Base-by-base conservation (phyloP, 1,139 yeast species). In the Yamadazyma atlantica region DNA sequence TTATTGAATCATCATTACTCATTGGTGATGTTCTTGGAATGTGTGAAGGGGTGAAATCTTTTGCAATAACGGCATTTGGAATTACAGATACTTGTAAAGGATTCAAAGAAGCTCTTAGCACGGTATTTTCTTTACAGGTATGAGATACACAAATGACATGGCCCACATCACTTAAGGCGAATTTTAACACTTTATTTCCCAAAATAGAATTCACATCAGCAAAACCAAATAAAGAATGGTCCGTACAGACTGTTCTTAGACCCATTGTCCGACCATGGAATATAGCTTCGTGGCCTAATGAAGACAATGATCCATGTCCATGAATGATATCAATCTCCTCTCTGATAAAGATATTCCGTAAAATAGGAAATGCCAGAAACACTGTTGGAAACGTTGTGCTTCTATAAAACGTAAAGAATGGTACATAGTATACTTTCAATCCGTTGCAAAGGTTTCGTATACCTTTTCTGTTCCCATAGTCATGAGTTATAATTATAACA, bases 111-210 rank as follows among this genome's bases (percentile, higher is more conserved):
- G 95, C 96, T 39, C 99, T 65, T 13, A 92, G 68, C 1, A 90
- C 96, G 3, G 96, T 89, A 54, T 94, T 94, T 53, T 94, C 99
- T 57, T 92, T 90, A 59, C 97, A 89, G 0, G 97, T 92, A 57
- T 94, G 95, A 3, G 96, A 87, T 2, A 94, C 99, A 58, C 97
- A 88, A 15, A 94, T 90, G 33, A 86, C 89, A 59, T 92, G 94
- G 37, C 95, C 96, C 6, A 89, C 82, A 52, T 89, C 96, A 34
- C 87, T 83, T 38, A 89, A 60, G 0, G 96, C 80, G 63, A 89
- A 92, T 50, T 87, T 87, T 41, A 94, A 66, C 5, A 85, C 65
- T 59, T 94, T 94, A 59, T 92, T 92, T 9, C 95, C 95, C 49
- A 89, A 64, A 32, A 92, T 87, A 10, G 94, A 79, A 2, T 84